Percentiles rank a stretch among this genome's conserved stretches.
These are phyloP conservation scores for Nemania sp. DNA, from an alignment of 2,329 filamentous ascomycete species.

Conservation along the genomic window DNA sequence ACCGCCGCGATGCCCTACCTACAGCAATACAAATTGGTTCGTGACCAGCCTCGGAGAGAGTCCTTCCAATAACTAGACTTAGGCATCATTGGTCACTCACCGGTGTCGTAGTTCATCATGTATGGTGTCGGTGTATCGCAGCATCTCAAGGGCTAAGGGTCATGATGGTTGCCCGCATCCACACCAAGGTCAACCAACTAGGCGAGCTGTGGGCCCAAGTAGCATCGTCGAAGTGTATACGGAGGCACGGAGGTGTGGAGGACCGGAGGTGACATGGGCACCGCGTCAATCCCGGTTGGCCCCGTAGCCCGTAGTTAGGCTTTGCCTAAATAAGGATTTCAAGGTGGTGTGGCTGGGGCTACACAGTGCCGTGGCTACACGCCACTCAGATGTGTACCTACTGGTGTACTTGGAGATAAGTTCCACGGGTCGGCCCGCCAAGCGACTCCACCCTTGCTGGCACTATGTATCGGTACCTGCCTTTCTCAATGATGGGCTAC, in stretches of 20 bases:
- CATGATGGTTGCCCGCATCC: not conserved
- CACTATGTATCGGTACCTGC: conserved; percentile 9
- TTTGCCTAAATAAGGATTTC: not conserved
- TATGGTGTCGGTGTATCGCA: not conserved
- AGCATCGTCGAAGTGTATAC: conserved; percentile 8
- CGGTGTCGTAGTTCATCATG: not conserved
- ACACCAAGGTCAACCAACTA: conserved; percentile 12
- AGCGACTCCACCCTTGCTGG: not conserved
- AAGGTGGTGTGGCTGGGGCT: conserved; percentile 5
- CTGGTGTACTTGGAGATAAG: not conserved
- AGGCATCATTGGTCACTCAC: conserved; percentile 14
- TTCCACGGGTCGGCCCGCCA: not conserved
- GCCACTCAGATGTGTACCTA: not conserved
- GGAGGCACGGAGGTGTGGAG: conserved; percentile 5
- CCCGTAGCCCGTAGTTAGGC: not conserved
- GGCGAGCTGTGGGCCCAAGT: not conserved
- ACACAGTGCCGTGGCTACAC: conserved; percentile 13
- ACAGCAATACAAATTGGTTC: not conserved
- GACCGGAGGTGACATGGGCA: conserved; percentile 6
- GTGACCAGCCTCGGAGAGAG: conserved; percentile 4
- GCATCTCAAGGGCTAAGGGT: not conserved
- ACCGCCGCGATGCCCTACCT: not conserved
- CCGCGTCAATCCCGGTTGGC: conserved; percentile 6
- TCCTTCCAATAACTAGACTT: not conserved
- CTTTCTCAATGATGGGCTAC: not conserved